phyloP scores from a whole-genome alignment of 179 eudicot species.

The Spinacia oleracea region DNA sequence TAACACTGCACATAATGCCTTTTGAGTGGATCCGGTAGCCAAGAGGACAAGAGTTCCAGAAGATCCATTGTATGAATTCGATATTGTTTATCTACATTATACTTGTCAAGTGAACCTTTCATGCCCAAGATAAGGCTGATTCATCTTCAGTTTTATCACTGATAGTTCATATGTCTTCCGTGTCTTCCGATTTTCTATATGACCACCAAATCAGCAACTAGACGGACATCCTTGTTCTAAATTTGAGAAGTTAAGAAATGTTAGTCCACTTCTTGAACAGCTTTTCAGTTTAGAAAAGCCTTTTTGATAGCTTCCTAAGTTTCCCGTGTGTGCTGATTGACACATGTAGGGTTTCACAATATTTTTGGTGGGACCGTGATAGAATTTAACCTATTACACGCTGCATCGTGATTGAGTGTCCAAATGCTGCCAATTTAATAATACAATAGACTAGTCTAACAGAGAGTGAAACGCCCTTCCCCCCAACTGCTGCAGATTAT shows the following conservation, averaged over 20 bases:
- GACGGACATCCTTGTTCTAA: neutral
- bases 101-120: neutral
- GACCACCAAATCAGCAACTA: neutral
- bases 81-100: neutral
- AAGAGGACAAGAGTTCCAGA: neutral
- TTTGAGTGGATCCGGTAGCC: neutral
- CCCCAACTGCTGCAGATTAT: neutral
- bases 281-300: neutral
- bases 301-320: neutral
- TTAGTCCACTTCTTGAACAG: neutral
- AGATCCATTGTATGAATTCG: neutral
- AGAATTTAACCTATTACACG: neutral
- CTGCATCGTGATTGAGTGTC: neutral
- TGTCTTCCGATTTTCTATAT: neutral
- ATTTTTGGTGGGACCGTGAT: neutral
- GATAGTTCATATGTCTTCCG: neutral
- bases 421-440: neutral
- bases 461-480: neutral
- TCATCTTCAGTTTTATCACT: neutral
- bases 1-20: neutral
- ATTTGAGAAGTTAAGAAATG: neutral
- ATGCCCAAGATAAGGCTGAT: neutral
- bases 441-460: neutral
- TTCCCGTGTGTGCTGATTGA: neutral
- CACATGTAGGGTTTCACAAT: neutral